Percentiles rank a stretch among this genome's conserved stretches.
Evolutionary conservation across 441 rosid species (phyloP).

Genomic region (Euphorbia celastroides): DNA sequence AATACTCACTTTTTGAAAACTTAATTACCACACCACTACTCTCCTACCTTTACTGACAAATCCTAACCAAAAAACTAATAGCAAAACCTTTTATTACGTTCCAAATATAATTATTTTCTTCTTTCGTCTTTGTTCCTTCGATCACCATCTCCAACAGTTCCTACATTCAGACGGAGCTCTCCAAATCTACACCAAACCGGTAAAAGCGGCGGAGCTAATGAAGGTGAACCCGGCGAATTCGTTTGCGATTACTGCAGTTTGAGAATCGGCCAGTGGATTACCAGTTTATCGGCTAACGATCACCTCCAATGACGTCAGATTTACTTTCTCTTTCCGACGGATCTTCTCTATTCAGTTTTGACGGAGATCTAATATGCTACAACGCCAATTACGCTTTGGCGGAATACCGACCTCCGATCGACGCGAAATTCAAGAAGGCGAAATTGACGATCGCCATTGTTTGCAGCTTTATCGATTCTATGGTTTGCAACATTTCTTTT

Average conservation of each 20-base stretch:
- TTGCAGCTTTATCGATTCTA: too few relatives aligned
- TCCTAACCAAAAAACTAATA: too few relatives aligned
- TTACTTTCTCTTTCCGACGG: not conserved
- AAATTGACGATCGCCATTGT: constrained; percentile 39
- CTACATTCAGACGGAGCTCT: not conserved
- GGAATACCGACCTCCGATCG: constrained; percentile 25
- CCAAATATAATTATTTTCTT: too few relatives aligned
- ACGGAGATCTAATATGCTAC: constrained; percentile 57
- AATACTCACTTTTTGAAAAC: too few relatives aligned
- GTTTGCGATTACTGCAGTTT: not conserved
- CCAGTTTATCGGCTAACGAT: not conserved
- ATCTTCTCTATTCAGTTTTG: not conserved
- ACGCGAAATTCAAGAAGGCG: constrained; percentile 40
- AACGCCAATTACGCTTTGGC: constrained; percentile 46
- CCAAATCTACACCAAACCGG: not conserved
- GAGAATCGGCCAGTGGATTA: not conserved
- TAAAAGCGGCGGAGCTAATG: not conserved
- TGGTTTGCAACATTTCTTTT: too few relatives aligned
- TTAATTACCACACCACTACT: too few relatives aligned
- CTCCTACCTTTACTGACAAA: too few relatives aligned
- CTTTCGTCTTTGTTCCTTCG: not conserved
- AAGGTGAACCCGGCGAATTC: not conserved
- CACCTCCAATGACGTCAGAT: not conserved
- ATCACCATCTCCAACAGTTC: not conserved
- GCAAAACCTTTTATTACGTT: too few relatives aligned